These are phyloP conservation scores for Jaminaea rosea DNA, from an alignment of 1,284 basidiomycete species.

Conservation along the genomic window DNA sequence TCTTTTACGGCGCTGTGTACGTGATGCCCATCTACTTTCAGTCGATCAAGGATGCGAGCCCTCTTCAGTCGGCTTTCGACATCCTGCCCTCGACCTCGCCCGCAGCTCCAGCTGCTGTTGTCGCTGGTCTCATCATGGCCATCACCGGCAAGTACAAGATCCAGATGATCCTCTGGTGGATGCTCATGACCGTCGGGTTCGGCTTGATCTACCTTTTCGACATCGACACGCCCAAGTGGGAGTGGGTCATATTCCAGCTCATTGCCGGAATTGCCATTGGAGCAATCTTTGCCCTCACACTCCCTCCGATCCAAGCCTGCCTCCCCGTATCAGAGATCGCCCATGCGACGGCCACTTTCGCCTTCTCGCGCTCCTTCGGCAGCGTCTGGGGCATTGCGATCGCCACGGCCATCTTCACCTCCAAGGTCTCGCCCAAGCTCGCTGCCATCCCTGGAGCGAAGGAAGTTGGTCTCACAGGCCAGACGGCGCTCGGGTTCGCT, in stretches of 20 bases:
- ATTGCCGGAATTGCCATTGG: slow-evolving; percentile 24
- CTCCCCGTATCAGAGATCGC: slow-evolving; percentile 19
- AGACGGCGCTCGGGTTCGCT: slow-evolving; percentile 22
- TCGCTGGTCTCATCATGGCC: slow-evolving; percentile 28
- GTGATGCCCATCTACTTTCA: slow-evolving; percentile 51
- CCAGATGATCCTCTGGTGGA: slow-evolving; percentile 46
- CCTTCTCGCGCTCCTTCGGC: slow-evolving; percentile 24
- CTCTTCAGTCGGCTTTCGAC: slow-evolving; percentile 51
- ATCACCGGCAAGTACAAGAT: slow-evolving; percentile 35
- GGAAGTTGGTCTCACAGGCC: slow-evolving; percentile 16
- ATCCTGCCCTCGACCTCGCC: slow-evolving; percentile 45
- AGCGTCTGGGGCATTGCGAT: slow-evolving; percentile 30
- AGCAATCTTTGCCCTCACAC: slow-evolving; percentile 21
- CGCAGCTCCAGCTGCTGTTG: slow-evolving; percentile 19
- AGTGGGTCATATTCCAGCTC: slow-evolving; percentile 47
- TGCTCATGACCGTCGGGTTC: slow-evolving; percentile 23
- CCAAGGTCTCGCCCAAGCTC: slow-evolving; percentile 14
- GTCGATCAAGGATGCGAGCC: slow-evolving; percentile 50
- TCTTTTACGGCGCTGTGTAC: slow-evolving; percentile 34
- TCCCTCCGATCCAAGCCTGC: slow-evolving; percentile 27
- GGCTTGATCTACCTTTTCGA: slow-evolving; percentile 48
- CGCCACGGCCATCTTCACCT: slow-evolving; percentile 19
- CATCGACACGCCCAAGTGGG: slow-evolving; percentile 38
- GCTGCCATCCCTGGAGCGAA: slow-evolving; percentile 11
- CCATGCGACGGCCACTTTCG: slow-evolving; percentile 21